Base-by-base conservation (phyloP, 441 rosid genomes). In the Biscutella laevigata region DNA sequence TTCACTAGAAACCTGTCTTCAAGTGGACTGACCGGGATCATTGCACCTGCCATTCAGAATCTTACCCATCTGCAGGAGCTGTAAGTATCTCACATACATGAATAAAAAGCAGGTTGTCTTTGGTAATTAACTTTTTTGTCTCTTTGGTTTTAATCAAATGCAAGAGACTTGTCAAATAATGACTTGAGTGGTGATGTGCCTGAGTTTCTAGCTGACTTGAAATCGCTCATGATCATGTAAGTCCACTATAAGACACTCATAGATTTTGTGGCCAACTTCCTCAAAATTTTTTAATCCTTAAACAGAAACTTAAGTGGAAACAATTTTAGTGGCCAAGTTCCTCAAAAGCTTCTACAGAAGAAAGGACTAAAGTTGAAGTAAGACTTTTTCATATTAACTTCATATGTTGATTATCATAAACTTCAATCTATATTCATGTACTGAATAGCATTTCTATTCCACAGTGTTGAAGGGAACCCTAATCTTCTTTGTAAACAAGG, bases 161-260 rank as follows among this genome's bases (percentile, higher is more conserved):
- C n/a, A 39, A 74, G 77, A 66, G 74, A 77, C 52, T 60, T 73
- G 24, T 72, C 85, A 14, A 61, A 72, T 59, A 79, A 72, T 34
- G 68, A 33, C 35, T 62, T 76, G 55, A 57, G 51, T 19, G 80
- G 82, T 61, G 34, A 34, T 16, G 39, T 79, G 61, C 82, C 79
- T 7, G 54, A 40, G 4, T 74, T 65, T 69, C 48, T 79, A 29
- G 70, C 74, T 21, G 20, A 59, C 41, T 24, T 75, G n/a, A 46
- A 56, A 49, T 63, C 53, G 40, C 68, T 75, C 57, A 63, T 54
- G 15, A 39, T 59, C 11, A 21, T 78, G 78, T 78, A 57, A 70
- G 80, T 68, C 4, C 17, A 17, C 36, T n/a, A n/a, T n/a, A n/a
- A n/a, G n/a, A n/a, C n/a, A n/a, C 38, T 2, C 3, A 22, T n/a